A percentile compares a stretch with the other conserved stretches of the same genome.
Conservation (phyloP, 129 eudicot genomes). For the Artemisia annua region DNA sequence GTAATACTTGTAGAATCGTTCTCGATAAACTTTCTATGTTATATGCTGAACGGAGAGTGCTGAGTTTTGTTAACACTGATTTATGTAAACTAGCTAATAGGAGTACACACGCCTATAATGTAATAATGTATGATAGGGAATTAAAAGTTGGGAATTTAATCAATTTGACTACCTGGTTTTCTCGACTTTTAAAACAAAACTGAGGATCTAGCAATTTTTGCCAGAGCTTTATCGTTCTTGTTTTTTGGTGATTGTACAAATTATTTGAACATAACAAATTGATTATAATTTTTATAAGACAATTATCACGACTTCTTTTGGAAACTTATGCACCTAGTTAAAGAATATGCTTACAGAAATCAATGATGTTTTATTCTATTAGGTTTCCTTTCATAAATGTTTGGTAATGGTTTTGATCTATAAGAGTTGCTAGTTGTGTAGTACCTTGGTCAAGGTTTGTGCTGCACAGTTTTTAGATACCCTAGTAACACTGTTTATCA, state of each 20-base stretch:
- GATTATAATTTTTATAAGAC: not conserved
- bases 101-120: not conserved
- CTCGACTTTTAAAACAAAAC: too few species aligned
- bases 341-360: too few species aligned
- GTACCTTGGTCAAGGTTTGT: too few species aligned
- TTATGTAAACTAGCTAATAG: not conserved
- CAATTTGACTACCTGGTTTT: not conserved
- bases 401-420: too few species aligned
- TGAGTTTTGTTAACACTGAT: too few species aligned
- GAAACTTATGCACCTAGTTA: too few species aligned
- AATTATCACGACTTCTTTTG: too few species aligned
- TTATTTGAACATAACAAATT: not conserved
- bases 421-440: too few species aligned
- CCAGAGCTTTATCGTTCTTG: not conserved
- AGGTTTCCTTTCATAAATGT: too few species aligned
- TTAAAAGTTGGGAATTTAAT: constrained; percentile 4
- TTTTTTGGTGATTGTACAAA: not conserved
- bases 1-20: constrained; percentile 12
- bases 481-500: not conserved
- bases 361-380: too few species aligned
- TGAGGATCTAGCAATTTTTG: not conserved
- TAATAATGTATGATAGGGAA: not conserved
- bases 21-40: not conserved
- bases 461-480: too few species aligned
- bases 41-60: too few species aligned